Evolutionary conservation across 1,284 basidiomycete genomes (phyloP), one percentile per base, ranked within the genome.

Genomic region (Ceratobasidium sp.): DNA sequence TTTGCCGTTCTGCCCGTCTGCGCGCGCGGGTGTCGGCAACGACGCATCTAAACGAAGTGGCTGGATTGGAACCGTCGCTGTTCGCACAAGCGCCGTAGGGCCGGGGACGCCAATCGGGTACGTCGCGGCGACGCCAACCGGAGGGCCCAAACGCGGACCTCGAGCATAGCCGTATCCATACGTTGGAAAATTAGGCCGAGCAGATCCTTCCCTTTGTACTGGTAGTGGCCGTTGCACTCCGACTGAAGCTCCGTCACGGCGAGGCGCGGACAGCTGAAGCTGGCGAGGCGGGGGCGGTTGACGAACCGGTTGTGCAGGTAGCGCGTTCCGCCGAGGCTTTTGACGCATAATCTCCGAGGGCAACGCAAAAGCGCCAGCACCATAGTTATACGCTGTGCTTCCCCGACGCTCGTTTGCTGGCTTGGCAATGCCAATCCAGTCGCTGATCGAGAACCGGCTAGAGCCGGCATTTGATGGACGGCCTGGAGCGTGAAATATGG

Each of bases 381-480:
- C 71, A 39, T 53, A 73, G 27, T 73, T 73, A 48, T 73, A 73
- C 14, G 58, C 71, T 7, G 56, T 41, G 29, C 69, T 72, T 16
- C 69, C 69, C 13, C 56, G 69, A 24, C 69, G 69, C 14, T 72
- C 69, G 22, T 72, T 72, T 19, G 66, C 51, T 31, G 41, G 51
- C 34, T 69, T 56, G 27, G 39, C 6, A 8, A 54, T 8, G 29
- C 6, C 62, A 13, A 8, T 29, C 34, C 27, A 46, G n/a, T 29
- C 46, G 29, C 51, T 64, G n/a, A 31, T 46, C 9, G 54, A 46
- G 39, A 48, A 1, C 27, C 11, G 53, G 53, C 41, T 31, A 11
- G 56, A 39, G 16, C n/a, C 46, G 4, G n/a, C 8, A 37, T 27
- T 72, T 6, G 58, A 62, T 3, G 51, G 34, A 22, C 59, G 27